Percentiles rank a stretch among this genome's conserved stretches.
phyloP scores from a whole-genome alignment of 2,329 filamentous ascomycete genomes.

The Colletotrichum acutatum region DNA sequence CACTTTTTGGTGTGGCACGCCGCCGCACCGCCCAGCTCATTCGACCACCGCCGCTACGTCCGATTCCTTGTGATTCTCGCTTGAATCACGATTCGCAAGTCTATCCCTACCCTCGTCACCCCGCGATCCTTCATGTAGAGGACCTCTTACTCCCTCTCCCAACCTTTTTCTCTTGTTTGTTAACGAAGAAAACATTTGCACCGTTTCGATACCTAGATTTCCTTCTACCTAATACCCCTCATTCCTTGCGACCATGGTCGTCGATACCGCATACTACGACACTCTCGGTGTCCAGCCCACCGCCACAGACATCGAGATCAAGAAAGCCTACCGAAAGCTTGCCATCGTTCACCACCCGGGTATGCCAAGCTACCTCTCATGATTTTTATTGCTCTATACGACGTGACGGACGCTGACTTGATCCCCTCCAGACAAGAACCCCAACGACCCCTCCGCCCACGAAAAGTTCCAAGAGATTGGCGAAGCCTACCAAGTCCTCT shows the following conservation, averaged over 20 bases:
- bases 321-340: conserved; percentile 95
- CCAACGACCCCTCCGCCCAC: conserved; percentile 92
- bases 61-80: conserved; percentile 13
- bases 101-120: conserved; percentile 4
- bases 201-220: background rate
- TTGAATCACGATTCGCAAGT: conserved; percentile 9
- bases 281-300: conserved; percentile 85
- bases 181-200: background rate
- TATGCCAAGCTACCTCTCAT: conserved; percentile 49
- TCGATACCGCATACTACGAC: conserved; percentile 91
- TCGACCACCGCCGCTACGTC: background rate
- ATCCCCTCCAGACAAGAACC: conserved; percentile 84
- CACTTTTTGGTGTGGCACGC: no score
- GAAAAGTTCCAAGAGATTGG: conserved; percentile 92
- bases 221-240: conserved; percentile 12
- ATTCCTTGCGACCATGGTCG: conserved; percentile 73
- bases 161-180: background rate
- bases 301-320: conserved; percentile 92
- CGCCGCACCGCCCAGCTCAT: background rate
- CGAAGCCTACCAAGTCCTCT: conserved; percentile 83
- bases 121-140: background rate
- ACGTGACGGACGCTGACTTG: conserved; percentile 15
- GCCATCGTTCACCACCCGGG: conserved; percentile 94
- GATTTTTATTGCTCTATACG: background rate
- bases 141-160: background rate